A percentile compares a stretch with the other conserved stretches of the same genome.
Evolutionary conservation across 176 grass and related monocot species (phyloP).

Genomic region (Olyra latifolia): DNA sequence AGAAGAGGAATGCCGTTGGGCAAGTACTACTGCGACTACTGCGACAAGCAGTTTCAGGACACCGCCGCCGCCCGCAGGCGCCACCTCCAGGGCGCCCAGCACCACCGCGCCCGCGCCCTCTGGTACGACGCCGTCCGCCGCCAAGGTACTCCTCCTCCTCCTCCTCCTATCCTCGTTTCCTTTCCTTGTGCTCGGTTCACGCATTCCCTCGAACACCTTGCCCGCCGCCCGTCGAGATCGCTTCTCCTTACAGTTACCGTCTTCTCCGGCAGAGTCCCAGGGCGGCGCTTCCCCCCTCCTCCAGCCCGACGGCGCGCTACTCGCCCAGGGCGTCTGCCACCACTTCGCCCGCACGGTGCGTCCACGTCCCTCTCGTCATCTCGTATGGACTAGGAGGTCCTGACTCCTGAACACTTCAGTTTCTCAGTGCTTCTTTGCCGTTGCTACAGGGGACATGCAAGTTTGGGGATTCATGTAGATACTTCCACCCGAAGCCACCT

Average conservation of each 20-base stretch:
- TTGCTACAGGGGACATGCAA: slow-evolving; percentile 66
- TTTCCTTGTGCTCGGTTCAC: neutral
- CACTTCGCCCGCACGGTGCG: slow-evolving; percentile 71
- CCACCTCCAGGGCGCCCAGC: slow-evolving; percentile 67
- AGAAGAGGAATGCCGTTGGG: slow-evolving; percentile 50
- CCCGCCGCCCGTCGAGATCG: neutral
- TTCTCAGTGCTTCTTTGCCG: neutral
- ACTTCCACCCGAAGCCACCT: slow-evolving; percentile 67
- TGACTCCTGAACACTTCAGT: too few relatives aligned
- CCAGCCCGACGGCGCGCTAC: slow-evolving; percentile 45
- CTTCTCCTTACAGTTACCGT: neutral
- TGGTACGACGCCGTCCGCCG: slow-evolving; percentile 75
- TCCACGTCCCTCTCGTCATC: neutral
- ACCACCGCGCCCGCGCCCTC: slow-evolving; percentile 67
- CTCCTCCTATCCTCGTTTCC: neutral
- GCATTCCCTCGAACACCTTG: slow-evolving; percentile 46
- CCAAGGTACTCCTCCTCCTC: slow-evolving; percentile 24
- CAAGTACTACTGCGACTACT: slow-evolving; percentile 95
- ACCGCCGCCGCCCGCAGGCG: slow-evolving; percentile 74
- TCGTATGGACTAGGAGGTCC: neutral
- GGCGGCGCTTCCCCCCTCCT: slow-evolving; percentile 34
- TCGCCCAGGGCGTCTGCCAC: slow-evolving; percentile 65
- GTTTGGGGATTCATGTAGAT: slow-evolving; percentile 72
- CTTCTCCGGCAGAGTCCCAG: slow-evolving; percentile 36
- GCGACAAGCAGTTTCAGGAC: slow-evolving; percentile 98